Evolutionary conservation across 2,329 filamentous ascomycete species (phyloP).

Genomic region (Scleromitrula shiraiana): DNA sequence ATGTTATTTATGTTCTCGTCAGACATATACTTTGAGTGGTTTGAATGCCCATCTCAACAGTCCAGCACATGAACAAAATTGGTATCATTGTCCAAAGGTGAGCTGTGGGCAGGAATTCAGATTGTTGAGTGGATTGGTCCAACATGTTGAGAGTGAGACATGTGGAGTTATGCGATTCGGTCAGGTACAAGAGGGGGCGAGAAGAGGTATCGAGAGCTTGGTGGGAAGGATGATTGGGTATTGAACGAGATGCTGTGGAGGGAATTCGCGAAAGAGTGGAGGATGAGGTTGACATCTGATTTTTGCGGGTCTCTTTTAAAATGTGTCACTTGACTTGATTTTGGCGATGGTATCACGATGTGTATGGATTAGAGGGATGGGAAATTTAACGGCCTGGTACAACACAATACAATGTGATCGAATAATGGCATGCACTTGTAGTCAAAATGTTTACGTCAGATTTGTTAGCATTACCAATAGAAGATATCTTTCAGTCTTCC

Average conservation of each 20-base stretch:
- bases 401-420: not conserved
- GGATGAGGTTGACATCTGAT: no score
- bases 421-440: no score
- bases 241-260: not conserved
- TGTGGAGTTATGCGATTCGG: slow-evolving; percentile 23
- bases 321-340: no score
- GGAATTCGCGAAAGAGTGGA: not conserved
- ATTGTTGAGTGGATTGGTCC: slow-evolving; percentile 19
- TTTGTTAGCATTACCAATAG: not conserved
- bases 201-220: slow-evolving; percentile 17
- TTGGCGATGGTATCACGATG: no score
- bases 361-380: no score
- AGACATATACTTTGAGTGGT: slow-evolving; percentile 30
- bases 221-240: slow-evolving; percentile 29
- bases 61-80: slow-evolving; percentile 37
- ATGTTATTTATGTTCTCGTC: slow-evolving; percentile 46
- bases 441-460: no score
- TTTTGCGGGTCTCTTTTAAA: no score
- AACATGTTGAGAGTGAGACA: slow-evolving; percentile 25
- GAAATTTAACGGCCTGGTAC: not conserved
- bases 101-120: slow-evolving; percentile 17
- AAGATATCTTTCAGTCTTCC: no score
- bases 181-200: slow-evolving; percentile 14
- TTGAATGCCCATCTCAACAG: slow-evolving; percentile 50
- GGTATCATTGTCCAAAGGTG: slow-evolving; percentile 23